phyloP scores from a whole-genome alignment of 78 protist genomes.

The Creolimax fragrantissima region DNA sequence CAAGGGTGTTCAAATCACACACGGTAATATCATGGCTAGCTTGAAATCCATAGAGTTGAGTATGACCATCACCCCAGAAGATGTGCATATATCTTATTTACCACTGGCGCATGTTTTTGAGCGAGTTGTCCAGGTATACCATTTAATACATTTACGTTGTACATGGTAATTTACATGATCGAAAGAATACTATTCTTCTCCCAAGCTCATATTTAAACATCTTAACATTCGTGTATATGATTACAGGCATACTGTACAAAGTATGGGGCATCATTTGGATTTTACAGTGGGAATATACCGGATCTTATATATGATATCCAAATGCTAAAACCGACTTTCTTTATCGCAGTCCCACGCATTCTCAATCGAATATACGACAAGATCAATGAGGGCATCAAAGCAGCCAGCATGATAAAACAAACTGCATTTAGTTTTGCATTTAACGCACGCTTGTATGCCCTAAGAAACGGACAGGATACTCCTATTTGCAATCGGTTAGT shows the following conservation, averaged over 20 bases:
- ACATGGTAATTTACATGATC: slow-evolving; percentile 49
- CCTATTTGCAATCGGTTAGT: background rate
- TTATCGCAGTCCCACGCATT: slow-evolving; percentile 87
- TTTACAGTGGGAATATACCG: slow-evolving; percentile 53
- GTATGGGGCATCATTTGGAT: slow-evolving; percentile 51
- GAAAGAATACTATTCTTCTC: slow-evolving; percentile 44
- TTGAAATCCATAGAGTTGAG: background rate
- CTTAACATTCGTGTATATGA: too few species aligned
- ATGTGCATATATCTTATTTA: slow-evolving; percentile 73
- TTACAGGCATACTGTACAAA: slow-evolving; percentile 1
- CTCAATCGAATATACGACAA: slow-evolving; percentile 73
- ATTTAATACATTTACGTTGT: slow-evolving; percentile 27
- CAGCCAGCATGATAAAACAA: background rate
- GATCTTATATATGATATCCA: slow-evolving; percentile 61
- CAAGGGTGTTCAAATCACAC: slow-evolving; percentile 48
- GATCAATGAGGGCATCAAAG: background rate
- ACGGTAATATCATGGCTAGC: slow-evolving; percentile 1
- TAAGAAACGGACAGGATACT: background rate
- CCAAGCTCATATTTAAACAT: too few species aligned
- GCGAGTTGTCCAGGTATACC: slow-evolving; percentile 32
- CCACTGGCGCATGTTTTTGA: slow-evolving; percentile 93
- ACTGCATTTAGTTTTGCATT: slow-evolving; percentile 41
- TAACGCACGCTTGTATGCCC: slow-evolving; percentile 9
- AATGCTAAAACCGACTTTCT: slow-evolving; percentile 78
- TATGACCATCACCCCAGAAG: background rate